phyloP scores from a whole-genome alignment of 2,329 filamentous ascomycete species.

The Aspergillus novofumigatus region DNA sequence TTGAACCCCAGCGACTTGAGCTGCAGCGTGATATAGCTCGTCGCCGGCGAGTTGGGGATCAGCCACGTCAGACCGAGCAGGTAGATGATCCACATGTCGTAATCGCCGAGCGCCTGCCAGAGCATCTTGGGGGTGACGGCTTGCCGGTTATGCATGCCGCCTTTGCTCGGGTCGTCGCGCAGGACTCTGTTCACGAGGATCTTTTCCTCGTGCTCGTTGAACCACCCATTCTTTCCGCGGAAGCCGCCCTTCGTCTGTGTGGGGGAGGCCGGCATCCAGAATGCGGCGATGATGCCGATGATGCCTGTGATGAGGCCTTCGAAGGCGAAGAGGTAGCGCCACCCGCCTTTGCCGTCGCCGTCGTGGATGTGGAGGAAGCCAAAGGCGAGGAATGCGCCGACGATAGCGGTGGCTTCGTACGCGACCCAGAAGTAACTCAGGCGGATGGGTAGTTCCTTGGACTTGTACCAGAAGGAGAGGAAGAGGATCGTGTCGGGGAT shows the following conservation, averaged over 20 bases:
- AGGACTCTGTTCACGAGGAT: conserved; percentile 65
- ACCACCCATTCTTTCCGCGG: conserved; percentile 62
- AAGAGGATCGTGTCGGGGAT: conserved; percentile 49
- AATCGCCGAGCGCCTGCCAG: conserved; percentile 50
- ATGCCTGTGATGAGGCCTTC: conserved; percentile 49
- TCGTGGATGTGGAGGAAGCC: conserved; percentile 39
- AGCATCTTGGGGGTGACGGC: conserved; percentile 47
- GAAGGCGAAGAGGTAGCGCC: conserved; percentile 41
- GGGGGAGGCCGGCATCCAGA: conserved; percentile 62
- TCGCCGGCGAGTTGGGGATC: conserved; percentile 35
- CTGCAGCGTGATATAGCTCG: conserved; percentile 37
- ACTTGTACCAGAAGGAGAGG: conserved; percentile 72
- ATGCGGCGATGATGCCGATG: conserved; percentile 53
- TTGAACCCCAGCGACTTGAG: conserved; percentile 53
- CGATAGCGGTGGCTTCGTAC: conserved; percentile 47
- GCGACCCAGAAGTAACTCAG: conserved; percentile 69
- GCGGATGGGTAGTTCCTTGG: conserved; percentile 63
- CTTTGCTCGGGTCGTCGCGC: conserved; percentile 54
- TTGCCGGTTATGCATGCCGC: conserved; percentile 60
- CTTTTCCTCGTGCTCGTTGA: conserved; percentile 62
- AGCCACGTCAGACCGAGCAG: conserved; percentile 45
- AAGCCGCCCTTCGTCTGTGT: conserved; percentile 60
- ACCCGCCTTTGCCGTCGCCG: conserved; percentile 36
- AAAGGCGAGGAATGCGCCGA: conserved; percentile 46
- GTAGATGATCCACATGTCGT: conserved; percentile 56